Percentiles rank a stretch among this genome's conserved stretches.
phyloP scores from a whole-genome alignment of 805 yeast genomes.

The Hanseniaspora lindneri region DNA sequence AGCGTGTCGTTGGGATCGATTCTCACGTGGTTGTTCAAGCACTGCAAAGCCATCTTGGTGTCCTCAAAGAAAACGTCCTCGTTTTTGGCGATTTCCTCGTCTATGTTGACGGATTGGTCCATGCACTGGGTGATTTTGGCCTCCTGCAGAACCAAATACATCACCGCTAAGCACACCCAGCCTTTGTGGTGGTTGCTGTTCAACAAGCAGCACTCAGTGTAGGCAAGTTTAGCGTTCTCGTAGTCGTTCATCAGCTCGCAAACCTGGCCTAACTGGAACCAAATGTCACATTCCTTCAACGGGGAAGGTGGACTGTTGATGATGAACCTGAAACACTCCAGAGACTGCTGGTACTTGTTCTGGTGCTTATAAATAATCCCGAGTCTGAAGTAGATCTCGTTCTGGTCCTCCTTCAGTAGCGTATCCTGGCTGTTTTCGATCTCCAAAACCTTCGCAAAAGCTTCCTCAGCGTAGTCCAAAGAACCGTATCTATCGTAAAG shows the following conservation, averaged over 20 bases:
- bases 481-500: constrained; percentile 93
- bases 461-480: constrained; percentile 94
- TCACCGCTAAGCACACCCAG: constrained; percentile 88
- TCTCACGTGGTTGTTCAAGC: constrained; percentile 77
- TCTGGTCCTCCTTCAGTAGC: constrained; percentile 89
- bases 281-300: constrained; percentile 87
- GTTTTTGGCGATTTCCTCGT: constrained; percentile 29
- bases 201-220: constrained; percentile 78
- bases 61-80: constrained; percentile 49
- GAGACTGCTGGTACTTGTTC: constrained; percentile 69
- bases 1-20: constrained; percentile 87
- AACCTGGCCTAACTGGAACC: constrained; percentile 97
- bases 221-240: constrained; percentile 86
- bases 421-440: constrained; percentile 40
- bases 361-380: constrained; percentile 96
- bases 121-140: neutral
- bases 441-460: constrained; percentile 89
- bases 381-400: constrained; percentile 88
- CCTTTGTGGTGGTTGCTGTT: constrained; percentile 94
- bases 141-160: constrained; percentile 46
- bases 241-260: constrained; percentile 88
- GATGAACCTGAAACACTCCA: constrained; percentile 91
- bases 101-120: neutral
- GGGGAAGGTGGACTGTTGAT: constrained; percentile 88
- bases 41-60: constrained; percentile 68